Base-by-base conservation (phyloP, 495 filamentous ascomycete species). In the Penicillium riverlandense region DNA sequence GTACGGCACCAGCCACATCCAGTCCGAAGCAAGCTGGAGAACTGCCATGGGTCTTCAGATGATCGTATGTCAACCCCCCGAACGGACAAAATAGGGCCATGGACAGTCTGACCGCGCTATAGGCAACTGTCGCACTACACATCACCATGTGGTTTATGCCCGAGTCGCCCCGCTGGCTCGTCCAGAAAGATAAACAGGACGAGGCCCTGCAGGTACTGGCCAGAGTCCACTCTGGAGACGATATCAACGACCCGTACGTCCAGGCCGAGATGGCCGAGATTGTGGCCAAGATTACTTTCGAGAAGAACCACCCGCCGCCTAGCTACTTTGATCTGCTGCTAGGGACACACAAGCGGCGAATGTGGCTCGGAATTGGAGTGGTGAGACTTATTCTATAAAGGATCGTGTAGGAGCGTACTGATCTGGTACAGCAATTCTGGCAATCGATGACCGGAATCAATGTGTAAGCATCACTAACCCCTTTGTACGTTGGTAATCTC, bases 91-190 rank as follows among this genome's bases (percentile, higher is more conserved):
- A 4, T 4, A 22, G 22, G 22, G 6, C 22, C 22, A 22, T 22
- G 22, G 4, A 6, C 22, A 22, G 22, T 2, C 22, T 22, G 22
- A 22, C 22, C 22, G 6, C 22, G 22, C 2, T 22, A 22, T 22
- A 22, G 22, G 50, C 54, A 4, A 54, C 50, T 2, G 47, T 51
- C 11, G 22, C 40, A 1, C 41, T 62, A 2, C 54, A 55, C 14
- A 35, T 57, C 10, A 45, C 44, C 6, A 54, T 54, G 50, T 54
- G 38, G 22, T 54, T 53, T 28, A 37, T 54, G 34, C 72, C 71
- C 1, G 70, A 73, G 49, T 70, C 66, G 7, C 71, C 72, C 11
- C 65, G 70, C 12, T 76, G 70, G 70, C 58, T 73, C 2, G 53
- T 71, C 12, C 51, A 55, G 38, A 47, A 57, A 12, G 66, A 63